Base-by-base conservation (phyloP, 345 rosid genomes). In the Clarkia xantiana region DNA sequence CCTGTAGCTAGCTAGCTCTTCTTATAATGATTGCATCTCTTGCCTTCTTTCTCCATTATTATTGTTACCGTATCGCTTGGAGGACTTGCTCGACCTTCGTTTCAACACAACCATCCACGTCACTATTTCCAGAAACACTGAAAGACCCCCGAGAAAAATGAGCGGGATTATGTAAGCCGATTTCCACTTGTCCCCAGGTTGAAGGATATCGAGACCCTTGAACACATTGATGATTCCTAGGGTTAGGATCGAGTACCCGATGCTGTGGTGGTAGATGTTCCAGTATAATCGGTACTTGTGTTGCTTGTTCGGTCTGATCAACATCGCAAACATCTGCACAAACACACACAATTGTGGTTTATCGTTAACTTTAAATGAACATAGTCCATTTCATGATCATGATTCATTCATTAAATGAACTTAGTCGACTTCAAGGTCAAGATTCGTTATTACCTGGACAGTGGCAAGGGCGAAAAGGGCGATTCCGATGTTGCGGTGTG, bases 401-500 rank as follows among this genome's bases (percentile, higher is more conserved):
- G n/a, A n/a, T n/a, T n/a, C n/a, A n/a, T n/a, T n/a, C n/a, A n/a
- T n/a, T n/a, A n/a, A n/a, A n/a, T n/a, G n/a, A n/a, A n/a, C n/a
- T n/a, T n/a, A n/a, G n/a, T n/a, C n/a, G n/a, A n/a, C n/a, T n/a
- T n/a, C n/a, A n/a, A n/a, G n/a, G n/a, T n/a, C 41, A 3, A 3
- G 41, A 39, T 39, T 10, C 10, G 9, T 41, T 41, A n/a, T 22
- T 43, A 70, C 75, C 71, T 70, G 75, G 14, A 66, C 42, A n/a
- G 71, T 70, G 44, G 71, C 61, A 1, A 62, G 45, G 19, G 62
- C 34, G 41, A 70, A 70, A 13, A 70, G 62, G 44, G 61, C 43
- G 14, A 67, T 63, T 14, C 76, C 76, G 18, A 66, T 66, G 58
- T 55, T 62, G 3, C 72, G 63, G 18, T 67, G 76, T 23, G 49